These are phyloP conservation scores for Talaromyces pinophilus DNA, from an alignment of 2,329 filamentous ascomycete species.

Conservation along the genomic window DNA sequence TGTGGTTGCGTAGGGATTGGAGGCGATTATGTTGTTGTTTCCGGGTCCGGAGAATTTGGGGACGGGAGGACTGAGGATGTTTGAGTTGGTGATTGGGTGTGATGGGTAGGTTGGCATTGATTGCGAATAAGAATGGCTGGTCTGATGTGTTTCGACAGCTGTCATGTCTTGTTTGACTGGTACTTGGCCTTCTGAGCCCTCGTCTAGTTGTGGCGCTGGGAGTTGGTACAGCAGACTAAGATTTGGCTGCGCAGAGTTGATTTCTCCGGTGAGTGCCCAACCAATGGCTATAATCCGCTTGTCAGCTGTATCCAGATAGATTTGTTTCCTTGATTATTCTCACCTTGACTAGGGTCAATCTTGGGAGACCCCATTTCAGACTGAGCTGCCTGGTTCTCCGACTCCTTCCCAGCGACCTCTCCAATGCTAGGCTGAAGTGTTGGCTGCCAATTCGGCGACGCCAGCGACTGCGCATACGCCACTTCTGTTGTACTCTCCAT, in stretches of 20 bases:
- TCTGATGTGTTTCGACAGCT: slow-evolving; percentile 28
- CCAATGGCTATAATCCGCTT: slow-evolving; percentile 63
- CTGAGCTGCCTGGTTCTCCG: slow-evolving; percentile 31
- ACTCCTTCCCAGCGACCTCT: slow-evolving; percentile 27
- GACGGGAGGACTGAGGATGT: neutral
- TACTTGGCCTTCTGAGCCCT: slow-evolving; percentile 31
- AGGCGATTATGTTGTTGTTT: slow-evolving; percentile 8
- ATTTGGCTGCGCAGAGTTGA: slow-evolving; percentile 81
- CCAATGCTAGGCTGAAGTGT: slow-evolving; percentile 26
- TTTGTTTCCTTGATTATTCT: slow-evolving; percentile 24
- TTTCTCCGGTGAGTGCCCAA: slow-evolving; percentile 84
- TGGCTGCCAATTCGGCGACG: slow-evolving; percentile 52
- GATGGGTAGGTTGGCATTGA: slow-evolving; percentile 32
- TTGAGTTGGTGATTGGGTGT: neutral
- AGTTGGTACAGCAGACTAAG: slow-evolving; percentile 78
- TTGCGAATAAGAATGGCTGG: slow-evolving; percentile 32
- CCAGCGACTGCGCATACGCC: slow-evolving; percentile 54
- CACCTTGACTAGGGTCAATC: slow-evolving; percentile 55
- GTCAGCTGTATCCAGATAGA: neutral
- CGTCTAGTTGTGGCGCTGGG: slow-evolving; percentile 37
- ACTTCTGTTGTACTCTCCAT: slow-evolving; percentile 69
- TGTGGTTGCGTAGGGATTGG: neutral
- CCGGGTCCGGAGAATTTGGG: slow-evolving; percentile 17
- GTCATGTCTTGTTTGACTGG: slow-evolving; percentile 35
- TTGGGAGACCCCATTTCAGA: slow-evolving; percentile 45